Evolutionary conservation across 495 filamentous ascomycete species (phyloP).

Genomic region (Podospora fimiseda): DNA sequence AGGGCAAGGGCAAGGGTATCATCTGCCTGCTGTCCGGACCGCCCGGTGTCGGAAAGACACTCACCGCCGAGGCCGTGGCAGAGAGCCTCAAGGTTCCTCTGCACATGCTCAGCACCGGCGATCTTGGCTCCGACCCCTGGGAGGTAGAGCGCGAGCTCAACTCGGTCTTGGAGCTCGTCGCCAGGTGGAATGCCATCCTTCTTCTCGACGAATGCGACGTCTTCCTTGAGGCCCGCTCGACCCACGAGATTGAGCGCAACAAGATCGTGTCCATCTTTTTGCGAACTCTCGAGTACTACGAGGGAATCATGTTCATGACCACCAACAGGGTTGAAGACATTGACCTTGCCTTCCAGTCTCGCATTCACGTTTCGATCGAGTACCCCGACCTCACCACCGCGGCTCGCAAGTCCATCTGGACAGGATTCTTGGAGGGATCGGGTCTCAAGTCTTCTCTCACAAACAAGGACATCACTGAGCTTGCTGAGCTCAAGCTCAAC

Average conservation of each 20-base stretch:
- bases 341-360: conserved; percentile 46
- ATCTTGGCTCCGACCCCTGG: conserved; percentile 45
- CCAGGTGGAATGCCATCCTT: conserved; percentile 48
- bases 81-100: conserved; percentile 47
- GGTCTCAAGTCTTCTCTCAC: conserved; percentile 21
- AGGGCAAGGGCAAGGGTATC: conserved; percentile 55
- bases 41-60: conserved; percentile 55
- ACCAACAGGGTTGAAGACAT: conserved; percentile 45
- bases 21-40: conserved; percentile 53
- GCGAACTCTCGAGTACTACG: conserved; percentile 47
- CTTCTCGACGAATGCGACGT: conserved; percentile 65
- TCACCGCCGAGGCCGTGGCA: conserved; percentile 51
- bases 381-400: conserved; percentile 38
- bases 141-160: conserved; percentile 46
- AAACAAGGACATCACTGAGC: conserved; percentile 25
- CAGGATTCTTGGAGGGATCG: conserved; percentile 22
- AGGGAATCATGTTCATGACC: conserved; percentile 58
- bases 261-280: conserved; percentile 52
- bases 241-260: conserved; percentile 48
- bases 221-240: conserved; percentile 55
- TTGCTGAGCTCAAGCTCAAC: conserved; percentile 34
- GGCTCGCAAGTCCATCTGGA: conserved; percentile 28
- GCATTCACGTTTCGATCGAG: conserved; percentile 45
- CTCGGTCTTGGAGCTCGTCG: conserved; percentile 44
- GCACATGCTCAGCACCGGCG: conserved; percentile 49